Evolutionary conservation across 768 basidiomycete species (phyloP).

Genomic region (Clitopilus passeckerianus): DNA sequence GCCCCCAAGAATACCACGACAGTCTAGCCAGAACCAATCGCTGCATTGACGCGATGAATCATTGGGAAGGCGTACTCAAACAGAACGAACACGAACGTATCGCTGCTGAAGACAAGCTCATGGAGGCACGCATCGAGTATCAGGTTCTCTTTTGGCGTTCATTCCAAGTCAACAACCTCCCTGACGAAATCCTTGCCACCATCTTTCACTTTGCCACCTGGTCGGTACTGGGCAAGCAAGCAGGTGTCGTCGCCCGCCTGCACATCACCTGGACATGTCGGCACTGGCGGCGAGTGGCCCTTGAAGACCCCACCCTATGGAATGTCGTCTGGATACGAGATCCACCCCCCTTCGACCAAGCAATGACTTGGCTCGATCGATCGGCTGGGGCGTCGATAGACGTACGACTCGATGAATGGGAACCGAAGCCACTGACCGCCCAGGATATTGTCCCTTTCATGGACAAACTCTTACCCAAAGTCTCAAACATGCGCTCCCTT

Average conservation of each 20-base stretch:
- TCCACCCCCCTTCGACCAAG: conserved; percentile 40
- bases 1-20: conserved; percentile 8
- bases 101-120: conserved; percentile 20
- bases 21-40: not conserved
- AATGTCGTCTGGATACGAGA: conserved; percentile 64
- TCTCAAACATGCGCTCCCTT: conserved; percentile 55
- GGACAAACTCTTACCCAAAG: conserved; percentile 42
- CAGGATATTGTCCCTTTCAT: conserved; percentile 44
- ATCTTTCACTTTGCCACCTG: conserved; percentile 61
- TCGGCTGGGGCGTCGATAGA: conserved; percentile 53
- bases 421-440: conserved; percentile 28
- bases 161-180: conserved; percentile 60
- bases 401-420: conserved; percentile 49
- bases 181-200: conserved; percentile 58
- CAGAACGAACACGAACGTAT: not conserved
- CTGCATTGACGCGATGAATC: conserved; percentile 5
- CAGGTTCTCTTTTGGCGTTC: conserved; percentile 24
- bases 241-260: conserved; percentile 35
- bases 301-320: conserved; percentile 51
- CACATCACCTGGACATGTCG: conserved; percentile 55
- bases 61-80: conserved; percentile 4
- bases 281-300: conserved; percentile 45
- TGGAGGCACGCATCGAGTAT: conserved; percentile 28
- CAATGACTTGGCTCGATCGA: conserved; percentile 53
- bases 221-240: conserved; percentile 33